Evolutionary conservation across 495 filamentous ascomycete species (phyloP).

Genomic region (Cladorrhinum samala): DNA sequence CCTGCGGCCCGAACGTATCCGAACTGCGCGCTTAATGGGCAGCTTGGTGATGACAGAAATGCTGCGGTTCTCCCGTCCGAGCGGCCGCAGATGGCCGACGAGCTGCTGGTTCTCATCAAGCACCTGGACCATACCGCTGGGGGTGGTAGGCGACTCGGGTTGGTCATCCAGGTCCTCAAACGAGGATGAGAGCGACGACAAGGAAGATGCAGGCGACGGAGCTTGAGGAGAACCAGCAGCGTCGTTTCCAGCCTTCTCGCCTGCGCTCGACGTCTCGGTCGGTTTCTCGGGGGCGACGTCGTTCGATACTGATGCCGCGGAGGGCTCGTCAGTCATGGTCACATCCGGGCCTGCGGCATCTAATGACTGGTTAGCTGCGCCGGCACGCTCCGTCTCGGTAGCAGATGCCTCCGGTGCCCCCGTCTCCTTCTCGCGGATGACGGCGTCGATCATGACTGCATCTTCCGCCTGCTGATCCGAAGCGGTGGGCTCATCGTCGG

Average conservation of each 20-base stretch:
- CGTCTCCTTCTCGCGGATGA: background rate
- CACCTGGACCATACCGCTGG: background rate
- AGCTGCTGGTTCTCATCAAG: background rate
- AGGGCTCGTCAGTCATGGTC: background rate
- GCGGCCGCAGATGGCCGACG: background rate
- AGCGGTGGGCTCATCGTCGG: background rate
- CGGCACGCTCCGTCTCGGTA: background rate
- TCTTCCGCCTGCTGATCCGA: background rate
- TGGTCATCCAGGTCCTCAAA: background rate
- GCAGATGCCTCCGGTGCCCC: no score
- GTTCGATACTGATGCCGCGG: no score
- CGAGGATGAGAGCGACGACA: background rate
- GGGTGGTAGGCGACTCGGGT: background rate
- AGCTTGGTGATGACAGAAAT: background rate
- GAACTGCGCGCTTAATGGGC: constrained; percentile 21
- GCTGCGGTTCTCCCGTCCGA: background rate
- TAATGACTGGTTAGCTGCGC: background rate
- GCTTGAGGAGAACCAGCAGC: no score
- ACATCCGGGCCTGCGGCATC: background rate
- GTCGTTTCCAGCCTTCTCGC: no score
- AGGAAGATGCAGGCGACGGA: background rate
- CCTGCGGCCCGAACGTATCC: constrained; percentile 21
- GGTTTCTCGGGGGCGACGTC: background rate
- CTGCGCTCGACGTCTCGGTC: no score
- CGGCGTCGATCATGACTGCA: background rate